Evolutionary conservation across 768 basidiomycete species (phyloP).

Genomic region (Boletus bicolor): DNA sequence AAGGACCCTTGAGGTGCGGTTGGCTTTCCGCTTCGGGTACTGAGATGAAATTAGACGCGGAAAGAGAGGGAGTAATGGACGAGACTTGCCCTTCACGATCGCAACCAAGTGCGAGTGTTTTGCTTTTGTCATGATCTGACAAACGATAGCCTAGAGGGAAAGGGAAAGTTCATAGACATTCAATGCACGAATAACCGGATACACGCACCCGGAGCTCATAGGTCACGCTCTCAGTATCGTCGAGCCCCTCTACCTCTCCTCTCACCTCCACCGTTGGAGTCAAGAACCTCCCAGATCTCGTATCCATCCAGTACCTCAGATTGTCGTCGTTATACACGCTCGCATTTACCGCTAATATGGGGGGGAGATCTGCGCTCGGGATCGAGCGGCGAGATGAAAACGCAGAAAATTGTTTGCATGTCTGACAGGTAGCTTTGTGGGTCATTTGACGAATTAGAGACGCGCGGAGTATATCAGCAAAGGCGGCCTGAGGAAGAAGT

Average conservation of each 20-base stretch:
- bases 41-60: slow-evolving; percentile 25
- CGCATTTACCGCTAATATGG: slow-evolving; percentile 84
- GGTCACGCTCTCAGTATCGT: slow-evolving; percentile 51
- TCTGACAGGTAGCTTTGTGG: slow-evolving; percentile 84
- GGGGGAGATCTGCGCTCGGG: slow-evolving; percentile 65
- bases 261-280: slow-evolving; percentile 51
- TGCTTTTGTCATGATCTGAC: slow-evolving; percentile 72
- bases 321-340: slow-evolving; percentile 75
- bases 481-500: slow-evolving; percentile 42
- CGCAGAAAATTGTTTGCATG: slow-evolving; percentile 73
- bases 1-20: slow-evolving; percentile 48
- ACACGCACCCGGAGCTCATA: slow-evolving; percentile 73
- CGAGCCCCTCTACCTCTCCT: slow-evolving; percentile 57
- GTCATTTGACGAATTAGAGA: slow-evolving; percentile 80
- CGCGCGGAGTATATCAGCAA: slow-evolving; percentile 63
- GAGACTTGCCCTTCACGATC: slow-evolving; percentile 66
- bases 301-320: slow-evolving; percentile 72
- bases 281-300: slow-evolving; percentile 45
- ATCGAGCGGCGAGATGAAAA: slow-evolving; percentile 71
- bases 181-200: not conserved
- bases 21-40: slow-evolving; percentile 66
- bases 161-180: not conserved
- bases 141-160: slow-evolving; percentile 64
- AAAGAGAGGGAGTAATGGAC: not conserved
- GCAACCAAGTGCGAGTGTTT: slow-evolving; percentile 82